Evolutionary conservation across 768 basidiomycete species (phyloP), one percentile per base, ranked within the genome.

Genomic region (Hypholoma sublateritium): DNA sequence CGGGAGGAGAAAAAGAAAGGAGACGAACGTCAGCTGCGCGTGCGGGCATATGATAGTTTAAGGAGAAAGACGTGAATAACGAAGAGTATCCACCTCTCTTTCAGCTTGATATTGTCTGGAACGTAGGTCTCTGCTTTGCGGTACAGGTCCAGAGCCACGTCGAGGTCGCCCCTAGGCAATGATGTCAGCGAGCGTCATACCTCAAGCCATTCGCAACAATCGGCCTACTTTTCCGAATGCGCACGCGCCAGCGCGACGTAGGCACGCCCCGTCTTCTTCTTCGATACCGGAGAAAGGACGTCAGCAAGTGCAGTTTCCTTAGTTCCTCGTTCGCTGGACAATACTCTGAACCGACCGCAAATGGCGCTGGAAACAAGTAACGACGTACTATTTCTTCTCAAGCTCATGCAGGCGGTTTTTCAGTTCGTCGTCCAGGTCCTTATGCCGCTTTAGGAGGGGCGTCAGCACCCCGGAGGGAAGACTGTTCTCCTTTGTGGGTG

Each of bases 41-140:
- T 56, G 57, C 67, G 67, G 65, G 66, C 62, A 58, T 68, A 69
- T 53, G 78, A 80, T 68, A 81, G 63, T 72, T 78, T 78, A 77
- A 79, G 79, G 69, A 85, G 73, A 67, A 85, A 86, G 68, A 87
- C 80, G 70, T 84, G 75, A 68, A 85, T 71, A 71, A 87, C 72
- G 71, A 86, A 87, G 77, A 83, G 80, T 79, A 86, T 86, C 82
- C 80, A 93, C 92, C 92, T 89, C 79, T 90, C 89, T 81, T 86
- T 84, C 48, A 94, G 79, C 70, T 91, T 93, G 72, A 83, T 70
- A 66, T 94, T 93, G 56, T 91, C 88, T n/a, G 92, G 91, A 47
- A 92, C 89, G 62, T 92, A 93, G 5, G 79, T 78, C 69, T 88
- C 87, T 17, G 91, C 91, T 64, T 89, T 89, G 66, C 86, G 85